These are phyloP conservation scores for Aleurites moluccanus DNA, from an alignment of 441 rosid genomes.

Conservation along the genomic window DNA sequence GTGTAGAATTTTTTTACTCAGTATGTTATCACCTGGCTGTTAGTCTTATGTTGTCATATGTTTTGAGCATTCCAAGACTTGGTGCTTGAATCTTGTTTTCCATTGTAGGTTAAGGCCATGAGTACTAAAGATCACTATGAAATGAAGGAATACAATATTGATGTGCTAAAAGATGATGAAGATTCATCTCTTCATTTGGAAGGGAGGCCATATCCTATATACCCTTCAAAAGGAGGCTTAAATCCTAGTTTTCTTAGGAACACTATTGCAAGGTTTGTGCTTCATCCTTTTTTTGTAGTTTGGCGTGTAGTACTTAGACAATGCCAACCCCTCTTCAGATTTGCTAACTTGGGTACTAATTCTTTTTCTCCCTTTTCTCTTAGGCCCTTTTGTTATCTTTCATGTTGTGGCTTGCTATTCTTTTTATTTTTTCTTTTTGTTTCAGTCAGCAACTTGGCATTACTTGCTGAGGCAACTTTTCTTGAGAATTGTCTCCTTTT, in stretches of 20 bases:
- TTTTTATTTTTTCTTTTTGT: background rate
- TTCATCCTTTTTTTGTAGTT: slow-evolving; percentile 13
- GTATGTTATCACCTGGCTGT: background rate
- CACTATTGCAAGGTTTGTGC: slow-evolving; percentile 64
- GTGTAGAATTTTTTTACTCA: background rate
- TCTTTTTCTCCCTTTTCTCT: background rate
- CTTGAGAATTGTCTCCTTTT: background rate
- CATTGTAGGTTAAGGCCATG: slow-evolving; percentile 60
- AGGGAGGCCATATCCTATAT: slow-evolving; percentile 56
- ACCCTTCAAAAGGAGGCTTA: slow-evolving; percentile 89
- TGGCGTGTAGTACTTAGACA: background rate
- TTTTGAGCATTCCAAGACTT: slow-evolving; percentile 22
- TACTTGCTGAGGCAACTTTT: background rate
- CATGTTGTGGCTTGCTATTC: background rate
- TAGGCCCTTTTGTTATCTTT: background rate
- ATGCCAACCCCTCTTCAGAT: background rate
- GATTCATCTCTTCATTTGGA: slow-evolving; percentile 53
- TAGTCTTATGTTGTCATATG: slow-evolving; percentile 9
- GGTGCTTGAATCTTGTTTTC: slow-evolving; percentile 17
- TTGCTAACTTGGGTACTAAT: background rate
- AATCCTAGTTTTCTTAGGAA: slow-evolving; percentile 66
- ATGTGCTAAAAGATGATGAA: slow-evolving; percentile 69
- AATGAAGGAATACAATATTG: slow-evolving; percentile 82
- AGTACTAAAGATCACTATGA: slow-evolving; percentile 73
- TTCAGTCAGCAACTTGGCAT: background rate